phyloP scores from a whole-genome alignment of 208 protist genomes.

The Porcisia hertigi region DNA sequence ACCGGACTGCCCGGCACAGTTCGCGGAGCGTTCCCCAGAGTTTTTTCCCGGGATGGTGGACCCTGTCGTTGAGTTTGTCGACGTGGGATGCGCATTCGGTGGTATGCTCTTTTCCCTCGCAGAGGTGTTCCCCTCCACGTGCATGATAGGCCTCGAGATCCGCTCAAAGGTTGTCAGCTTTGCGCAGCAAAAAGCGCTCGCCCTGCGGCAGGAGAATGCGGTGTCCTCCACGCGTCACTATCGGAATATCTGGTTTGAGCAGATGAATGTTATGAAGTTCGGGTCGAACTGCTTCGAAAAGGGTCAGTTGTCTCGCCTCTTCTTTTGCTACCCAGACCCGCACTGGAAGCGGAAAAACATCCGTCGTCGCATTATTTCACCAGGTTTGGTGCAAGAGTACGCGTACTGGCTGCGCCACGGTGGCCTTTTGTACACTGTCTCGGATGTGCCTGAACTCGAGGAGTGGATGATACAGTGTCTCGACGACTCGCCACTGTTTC shows the following conservation, averaged over 20 bases:
- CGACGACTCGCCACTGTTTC: constrained; percentile 93
- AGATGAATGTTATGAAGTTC: constrained; percentile 98
- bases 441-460: constrained; percentile 91
- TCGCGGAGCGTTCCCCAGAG: constrained; percentile 40
- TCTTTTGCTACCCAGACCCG: constrained; percentile 98
- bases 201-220: constrained; percentile 47
- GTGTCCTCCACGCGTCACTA: constrained; percentile 84
- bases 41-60: constrained; percentile 53
- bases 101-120: constrained; percentile 93
- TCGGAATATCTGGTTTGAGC: constrained; percentile 95
- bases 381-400: constrained; percentile 96
- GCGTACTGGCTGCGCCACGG: constrained; percentile 94
- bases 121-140: constrained; percentile 90
- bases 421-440: constrained; percentile 97
- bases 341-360: constrained; percentile 98
- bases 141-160: constrained; percentile 97
- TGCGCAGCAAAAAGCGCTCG: constrained; percentile 82
- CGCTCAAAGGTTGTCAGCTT: constrained; percentile 93
- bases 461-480: constrained; percentile 95
- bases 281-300: constrained; percentile 97
- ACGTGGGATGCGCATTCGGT: constrained; percentile 98
- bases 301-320: constrained; percentile 94
- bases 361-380: constrained; percentile 96
- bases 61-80: constrained; percentile 82
- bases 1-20: constrained; percentile 71